Evolutionary conservation across 1,139 yeast genomes (phyloP).

Genomic region (Eremothecium cymbalariae): DNA sequence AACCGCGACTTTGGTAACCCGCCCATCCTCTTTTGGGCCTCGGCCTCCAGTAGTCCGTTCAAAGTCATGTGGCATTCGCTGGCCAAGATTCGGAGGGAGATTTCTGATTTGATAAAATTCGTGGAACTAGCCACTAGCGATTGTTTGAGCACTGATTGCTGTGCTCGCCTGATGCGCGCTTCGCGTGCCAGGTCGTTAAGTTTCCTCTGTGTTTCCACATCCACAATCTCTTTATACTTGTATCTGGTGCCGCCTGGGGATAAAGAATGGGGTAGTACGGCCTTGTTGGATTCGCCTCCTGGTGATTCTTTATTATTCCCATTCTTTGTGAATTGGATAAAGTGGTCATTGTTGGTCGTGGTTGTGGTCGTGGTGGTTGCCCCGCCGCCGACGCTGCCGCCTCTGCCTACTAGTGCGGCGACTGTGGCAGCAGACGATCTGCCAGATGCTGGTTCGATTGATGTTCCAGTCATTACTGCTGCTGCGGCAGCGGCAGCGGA

Average conservation of each 20-base stretch:
- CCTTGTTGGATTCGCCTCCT: constrained; percentile 58
- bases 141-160: constrained; percentile 27
- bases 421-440: neutral
- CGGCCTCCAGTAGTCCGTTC: constrained; percentile 37
- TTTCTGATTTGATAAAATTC: constrained; percentile 28
- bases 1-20: constrained; percentile 29
- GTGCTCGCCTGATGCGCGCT: constrained; percentile 31
- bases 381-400: too few relatives aligned
- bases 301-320: constrained; percentile 24
- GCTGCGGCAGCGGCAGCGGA: constrained; percentile 9
- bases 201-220: constrained; percentile 29
- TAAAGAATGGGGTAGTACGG: constrained; percentile 76
- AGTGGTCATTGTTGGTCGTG: constrained; percentile 9
- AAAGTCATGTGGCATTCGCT: constrained; percentile 39
- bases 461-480: constrained; percentile 30
- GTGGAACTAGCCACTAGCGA: constrained; percentile 28
- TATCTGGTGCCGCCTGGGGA: constrained; percentile 88
- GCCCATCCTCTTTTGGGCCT: constrained; percentile 37
- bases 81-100: constrained; percentile 35
- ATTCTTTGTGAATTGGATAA: too few relatives aligned
- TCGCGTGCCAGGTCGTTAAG: constrained; percentile 31
- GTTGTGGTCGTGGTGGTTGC: constrained; percentile 10
- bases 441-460: constrained; percentile 18
- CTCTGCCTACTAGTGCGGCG: too few relatives aligned
- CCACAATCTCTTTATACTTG: constrained; percentile 68